Percentiles rank a stretch among this genome's conserved stretches.
phyloP scores from a whole-genome alignment of 352 stramenopile genomes.

The Pythium dissotocum region DNA sequence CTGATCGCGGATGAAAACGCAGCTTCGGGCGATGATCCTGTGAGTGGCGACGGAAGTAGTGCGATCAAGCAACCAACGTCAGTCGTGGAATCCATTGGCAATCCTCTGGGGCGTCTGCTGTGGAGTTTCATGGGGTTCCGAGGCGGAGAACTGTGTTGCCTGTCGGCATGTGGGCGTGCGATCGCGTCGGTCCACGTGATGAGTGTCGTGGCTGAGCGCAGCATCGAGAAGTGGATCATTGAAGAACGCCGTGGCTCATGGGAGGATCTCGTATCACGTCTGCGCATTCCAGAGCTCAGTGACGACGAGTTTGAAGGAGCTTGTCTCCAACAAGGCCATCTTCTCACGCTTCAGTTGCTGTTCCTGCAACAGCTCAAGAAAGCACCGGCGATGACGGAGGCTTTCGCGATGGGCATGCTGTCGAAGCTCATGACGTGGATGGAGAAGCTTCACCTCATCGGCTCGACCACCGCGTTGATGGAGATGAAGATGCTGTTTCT shows the following conservation, averaged over 20 bases:
- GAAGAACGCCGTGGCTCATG: conserved; percentile 68
- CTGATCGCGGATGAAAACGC: background rate
- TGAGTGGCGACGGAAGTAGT: conserved; percentile 3
- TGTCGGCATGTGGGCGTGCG: conserved; percentile 68
- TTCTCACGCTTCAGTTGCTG: conserved; percentile 78
- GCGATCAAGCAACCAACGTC: conserved; percentile 13
- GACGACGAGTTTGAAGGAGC: conserved; percentile 75
- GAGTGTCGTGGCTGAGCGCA: conserved; percentile 77
- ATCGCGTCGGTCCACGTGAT: conserved; percentile 84
- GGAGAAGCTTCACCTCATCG: conserved; percentile 50
- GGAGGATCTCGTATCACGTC: conserved; percentile 51
- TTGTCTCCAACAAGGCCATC: conserved; percentile 69
- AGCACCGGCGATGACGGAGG: conserved; percentile 62
- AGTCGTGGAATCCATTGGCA: conserved; percentile 54
- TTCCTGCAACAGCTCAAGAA: conserved; percentile 74
- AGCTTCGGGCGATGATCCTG: background rate
- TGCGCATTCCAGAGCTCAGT: conserved; percentile 81
- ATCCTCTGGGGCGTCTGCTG: conserved; percentile 59
- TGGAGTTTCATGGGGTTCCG: conserved; percentile 84
- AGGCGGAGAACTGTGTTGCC: conserved; percentile 72
- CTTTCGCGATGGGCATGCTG: conserved; percentile 68
- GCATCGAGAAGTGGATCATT: conserved; percentile 86
- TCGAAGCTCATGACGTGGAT: conserved; percentile 78
- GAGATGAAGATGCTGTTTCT: conserved; percentile 86
- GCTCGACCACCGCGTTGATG: conserved; percentile 41